Evolutionary conservation across 371 early-diverging fungal genomes (phyloP), one percentile per base, ranked within the genome.

Genomic region (Mortierella sp.): DNA sequence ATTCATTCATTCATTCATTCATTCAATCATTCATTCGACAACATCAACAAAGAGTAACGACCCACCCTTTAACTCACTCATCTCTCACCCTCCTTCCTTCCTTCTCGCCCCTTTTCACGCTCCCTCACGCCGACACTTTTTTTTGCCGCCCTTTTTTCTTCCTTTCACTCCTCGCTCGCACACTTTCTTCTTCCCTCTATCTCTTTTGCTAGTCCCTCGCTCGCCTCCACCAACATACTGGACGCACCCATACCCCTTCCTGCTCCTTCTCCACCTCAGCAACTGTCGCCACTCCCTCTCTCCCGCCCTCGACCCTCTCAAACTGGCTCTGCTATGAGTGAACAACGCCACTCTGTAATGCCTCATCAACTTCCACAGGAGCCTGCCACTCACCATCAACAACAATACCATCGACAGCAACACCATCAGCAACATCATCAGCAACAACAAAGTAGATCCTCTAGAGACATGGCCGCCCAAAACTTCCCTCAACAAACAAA

Each of bases 401-500:
- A 27, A n/a, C 79, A 38, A 58, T 14, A n/a, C 16, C 58, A 46
- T 32, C 77, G 18, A 21, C 77, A 49, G 32, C 74, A 63, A 21
- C 60, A 51, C 5, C 78, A 43, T 0, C 78, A 56, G 1, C 70
- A 71, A 29, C 63, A 70, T 21, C 74, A 63, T 3, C 73, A 54
- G 14, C 77, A 77, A 18, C 81, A 76, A 7, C 74, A 63, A 14
- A 48, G 43, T 70, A 75, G 84, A 77, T 84, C 84, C 46, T 60
- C 74, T n/a, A 56, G 70, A 46, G 79, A 84, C 78, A 72, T 81
- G 72, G 81, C 84, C 1, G 41, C 84, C 24, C 74, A 76, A 44
- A 76, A 79, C 43, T 76, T 70, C 49, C 87, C 87, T 35, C 87
- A 82, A 55, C 83, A 82, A 71, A 82, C 82, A 29, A 71, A 75